A percentile compares a stretch with the other conserved stretches of the same genome.
Evolutionary conservation across 169 alveolate species (phyloP).

Genomic region (Cryptosporidium ryanae): DNA sequence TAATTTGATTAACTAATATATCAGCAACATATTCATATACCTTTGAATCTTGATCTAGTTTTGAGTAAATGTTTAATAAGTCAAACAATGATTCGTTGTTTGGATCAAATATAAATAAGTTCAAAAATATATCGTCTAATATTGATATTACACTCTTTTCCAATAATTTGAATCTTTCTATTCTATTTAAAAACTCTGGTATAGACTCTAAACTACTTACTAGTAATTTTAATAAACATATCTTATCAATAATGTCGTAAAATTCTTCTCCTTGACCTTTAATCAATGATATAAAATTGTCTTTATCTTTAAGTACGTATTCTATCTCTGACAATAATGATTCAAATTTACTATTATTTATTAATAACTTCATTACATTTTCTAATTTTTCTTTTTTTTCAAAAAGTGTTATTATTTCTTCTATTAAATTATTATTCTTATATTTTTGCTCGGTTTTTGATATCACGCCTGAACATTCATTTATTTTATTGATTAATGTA

Average conservation of each 20-base stretch:
- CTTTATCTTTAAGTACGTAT: slow-evolving; percentile 15
- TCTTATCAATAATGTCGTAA: slow-evolving; percentile 39
- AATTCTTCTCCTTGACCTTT: slow-evolving; percentile 32
- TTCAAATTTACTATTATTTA: slow-evolving; percentile 55
- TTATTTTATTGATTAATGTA: not conserved
- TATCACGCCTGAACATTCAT: slow-evolving; percentile 13
- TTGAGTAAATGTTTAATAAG: slow-evolving; percentile 3
- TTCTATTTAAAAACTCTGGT: slow-evolving; percentile 54
- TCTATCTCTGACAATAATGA: slow-evolving; percentile 41
- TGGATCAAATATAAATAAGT: not conserved
- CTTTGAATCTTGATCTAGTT: slow-evolving; percentile 34
- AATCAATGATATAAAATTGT: slow-evolving; percentile 6
- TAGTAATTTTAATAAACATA: slow-evolving; percentile 25
- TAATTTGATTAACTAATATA: slow-evolving; percentile 9
- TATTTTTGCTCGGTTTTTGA: slow-evolving; percentile 6
- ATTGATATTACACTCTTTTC: slow-evolving; percentile 17
- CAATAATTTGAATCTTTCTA: slow-evolving; percentile 20
- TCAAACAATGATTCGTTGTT: not conserved
- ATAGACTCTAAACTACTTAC: slow-evolving; percentile 59
- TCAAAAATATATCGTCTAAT: slow-evolving; percentile 18
- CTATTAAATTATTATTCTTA: slow-evolving; percentile 3
- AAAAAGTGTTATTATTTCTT: slow-evolving; percentile 26
- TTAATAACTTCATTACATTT: slow-evolving; percentile 35
- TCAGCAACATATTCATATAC: not conserved
- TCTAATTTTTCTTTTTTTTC: slow-evolving; percentile 37